Evolutionary conservation across 257 asterid species (phyloP).

Genomic region (Forsythia viridissima): DNA sequence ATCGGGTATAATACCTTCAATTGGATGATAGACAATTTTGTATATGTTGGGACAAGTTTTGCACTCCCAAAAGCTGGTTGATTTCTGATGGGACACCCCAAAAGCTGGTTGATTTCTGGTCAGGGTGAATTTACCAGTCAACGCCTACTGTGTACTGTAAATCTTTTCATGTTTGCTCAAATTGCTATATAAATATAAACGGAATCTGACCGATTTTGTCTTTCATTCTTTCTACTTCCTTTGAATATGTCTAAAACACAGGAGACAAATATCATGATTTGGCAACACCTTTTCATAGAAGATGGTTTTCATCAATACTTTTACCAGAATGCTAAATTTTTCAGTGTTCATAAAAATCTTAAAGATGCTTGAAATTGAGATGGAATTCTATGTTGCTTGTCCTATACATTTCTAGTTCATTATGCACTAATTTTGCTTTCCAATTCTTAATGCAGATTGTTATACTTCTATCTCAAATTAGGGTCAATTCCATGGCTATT

Average conservation of each 20-base stretch:
- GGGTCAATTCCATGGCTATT: conserved; percentile 92
- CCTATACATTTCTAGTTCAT: not conserved
- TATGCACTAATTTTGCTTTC: not conserved
- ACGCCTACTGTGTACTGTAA: not conserved
- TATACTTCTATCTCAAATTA: conserved; percentile 70
- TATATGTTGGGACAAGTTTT: not conserved
- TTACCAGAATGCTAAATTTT: not conserved
- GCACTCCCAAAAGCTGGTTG: not conserved
- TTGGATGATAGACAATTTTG: not conserved
- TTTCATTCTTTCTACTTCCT: not conserved
- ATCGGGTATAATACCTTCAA: not conserved
- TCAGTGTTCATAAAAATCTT: not conserved
- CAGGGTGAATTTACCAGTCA: not conserved
- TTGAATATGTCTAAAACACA: not conserved
- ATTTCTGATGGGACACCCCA: not conserved
- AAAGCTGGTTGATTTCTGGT: not conserved
- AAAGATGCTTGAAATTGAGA: not conserved
- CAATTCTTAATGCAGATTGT: conserved; percentile 52
- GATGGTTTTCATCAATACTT: not conserved
- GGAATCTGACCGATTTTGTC: not conserved
- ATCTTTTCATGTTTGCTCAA: not conserved
- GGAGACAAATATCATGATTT: not conserved
- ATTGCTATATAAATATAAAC: not conserved
- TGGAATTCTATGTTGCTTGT: not conserved
- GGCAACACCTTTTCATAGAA: not conserved